A percentile compares a stretch with the other conserved stretches of the same genome.
These are phyloP conservation scores for Puccinia polysora DNA, from an alignment of 1,284 basidiomycete genomes.

Conservation along the genomic window DNA sequence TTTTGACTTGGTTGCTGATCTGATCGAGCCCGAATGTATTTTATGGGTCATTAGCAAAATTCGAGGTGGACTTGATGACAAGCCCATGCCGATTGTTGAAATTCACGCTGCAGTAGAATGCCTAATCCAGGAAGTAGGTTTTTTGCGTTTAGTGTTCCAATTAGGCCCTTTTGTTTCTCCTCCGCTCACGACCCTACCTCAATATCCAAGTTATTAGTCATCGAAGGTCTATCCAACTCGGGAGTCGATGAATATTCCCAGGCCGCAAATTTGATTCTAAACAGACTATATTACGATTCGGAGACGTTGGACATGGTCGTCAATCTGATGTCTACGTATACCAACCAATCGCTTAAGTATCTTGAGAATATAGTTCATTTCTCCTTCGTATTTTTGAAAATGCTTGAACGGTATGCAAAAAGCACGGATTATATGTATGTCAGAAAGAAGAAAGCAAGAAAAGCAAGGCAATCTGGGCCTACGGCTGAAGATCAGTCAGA, in stretches of 20 bases:
- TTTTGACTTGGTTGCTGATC: conserved; percentile 73
- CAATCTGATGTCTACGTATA: conserved; percentile 69
- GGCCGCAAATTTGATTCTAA: conserved; percentile 71
- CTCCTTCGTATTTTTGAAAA: conserved; percentile 71
- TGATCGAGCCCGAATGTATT: conserved; percentile 77
- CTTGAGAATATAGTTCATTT: conserved; percentile 77
- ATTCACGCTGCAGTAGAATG: conserved; percentile 89
- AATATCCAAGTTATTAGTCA: conserved; percentile 62
- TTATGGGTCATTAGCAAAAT: conserved; percentile 83
- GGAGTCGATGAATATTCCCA: conserved; percentile 64
- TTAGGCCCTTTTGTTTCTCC: neutral
- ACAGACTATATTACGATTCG: conserved; percentile 86
- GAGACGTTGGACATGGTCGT: conserved; percentile 81
- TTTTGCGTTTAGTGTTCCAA: neutral
- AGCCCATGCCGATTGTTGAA: conserved; percentile 88
- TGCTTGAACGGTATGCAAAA: conserved; percentile 82
- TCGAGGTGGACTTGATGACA: conserved; percentile 78
- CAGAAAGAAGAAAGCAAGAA: conserved; percentile 63
- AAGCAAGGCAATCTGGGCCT: conserved; percentile 52
- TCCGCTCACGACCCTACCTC: neutral
- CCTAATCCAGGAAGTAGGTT: conserved; percentile 69
- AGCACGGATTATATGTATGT: conserved; percentile 69
- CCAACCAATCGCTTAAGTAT: conserved; percentile 66
- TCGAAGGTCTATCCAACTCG: conserved; percentile 62
- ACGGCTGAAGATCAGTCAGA: conserved; percentile 52